phyloP scores from a whole-genome alignment of 257 asterid species.

The Solanum megistacrolobum region DNA sequence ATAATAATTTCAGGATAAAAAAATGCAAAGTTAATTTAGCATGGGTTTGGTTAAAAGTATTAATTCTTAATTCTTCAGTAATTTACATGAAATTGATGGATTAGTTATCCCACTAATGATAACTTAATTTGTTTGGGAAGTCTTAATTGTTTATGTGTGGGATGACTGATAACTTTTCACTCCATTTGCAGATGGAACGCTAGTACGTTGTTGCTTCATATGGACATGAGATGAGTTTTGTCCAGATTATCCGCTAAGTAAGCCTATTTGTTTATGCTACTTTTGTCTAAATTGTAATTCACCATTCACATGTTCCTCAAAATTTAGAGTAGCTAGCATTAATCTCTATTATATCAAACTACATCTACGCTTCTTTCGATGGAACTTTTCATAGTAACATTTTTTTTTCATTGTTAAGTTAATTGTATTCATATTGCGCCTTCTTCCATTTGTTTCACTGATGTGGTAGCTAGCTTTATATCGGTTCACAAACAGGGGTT shows the following conservation, averaged over 20 bases:
- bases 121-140: neutral
- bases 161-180: neutral
- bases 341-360: neutral
- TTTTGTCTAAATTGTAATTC: neutral
- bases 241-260: conserved; percentile 74
- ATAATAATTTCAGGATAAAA: neutral
- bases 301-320: neutral
- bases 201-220: conserved; percentile 31
- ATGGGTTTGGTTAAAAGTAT: neutral
- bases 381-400: neutral
- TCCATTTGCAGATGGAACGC: conserved; percentile 53
- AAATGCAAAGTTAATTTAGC: too few relatives aligned
- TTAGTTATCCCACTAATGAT: neutral
- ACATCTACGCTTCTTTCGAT: neutral
- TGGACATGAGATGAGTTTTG: conserved; percentile 94
- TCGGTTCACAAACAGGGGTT: neutral
- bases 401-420: neutral
- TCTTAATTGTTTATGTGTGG: neutral
- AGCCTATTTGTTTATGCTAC: neutral
- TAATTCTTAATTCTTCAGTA: accelerated
- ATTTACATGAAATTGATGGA: neutral
- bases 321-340: too few relatives aligned
- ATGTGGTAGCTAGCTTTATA: too few relatives aligned
- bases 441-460: neutral
- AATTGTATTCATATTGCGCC: neutral